phyloP scores from a whole-genome alignment of 192 early-diverging fungal genomes.

The Geranomyces michiganensis region DNA sequence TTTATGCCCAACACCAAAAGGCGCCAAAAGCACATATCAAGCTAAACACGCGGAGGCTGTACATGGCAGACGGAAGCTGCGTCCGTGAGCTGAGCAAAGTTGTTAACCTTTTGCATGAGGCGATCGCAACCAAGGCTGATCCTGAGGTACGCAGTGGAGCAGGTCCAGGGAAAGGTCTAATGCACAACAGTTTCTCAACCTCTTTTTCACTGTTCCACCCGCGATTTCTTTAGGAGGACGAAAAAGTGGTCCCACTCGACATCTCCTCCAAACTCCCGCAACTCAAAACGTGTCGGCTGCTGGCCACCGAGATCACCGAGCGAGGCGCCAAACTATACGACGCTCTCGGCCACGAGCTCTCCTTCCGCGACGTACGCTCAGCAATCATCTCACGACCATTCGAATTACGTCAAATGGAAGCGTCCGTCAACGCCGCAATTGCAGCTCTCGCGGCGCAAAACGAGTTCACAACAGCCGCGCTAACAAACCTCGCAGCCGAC shows the following conservation, averaged over 20 bases:
- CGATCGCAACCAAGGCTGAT: conserved; percentile 22
- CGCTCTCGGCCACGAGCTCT: conserved; percentile 47
- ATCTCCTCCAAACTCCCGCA: conserved; percentile 46
- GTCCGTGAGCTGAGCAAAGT: conserved; percentile 58
- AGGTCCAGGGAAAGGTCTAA: too few relatives aligned
- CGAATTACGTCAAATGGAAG: conserved; percentile 50
- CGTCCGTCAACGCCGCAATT: conserved; percentile 44
- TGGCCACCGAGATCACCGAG: conserved; percentile 52
- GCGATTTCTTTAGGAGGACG: conserved; percentile 7
- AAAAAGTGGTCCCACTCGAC: conserved; percentile 40
- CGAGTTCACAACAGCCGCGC: conserved; percentile 21
- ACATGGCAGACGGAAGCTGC: conserved; percentile 56
- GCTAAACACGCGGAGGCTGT: conserved; percentile 55
- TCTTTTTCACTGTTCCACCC: not conserved
- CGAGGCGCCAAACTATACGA: conserved; percentile 52
- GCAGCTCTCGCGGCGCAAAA: conserved; percentile 38
- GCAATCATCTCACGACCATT: conserved; percentile 53
- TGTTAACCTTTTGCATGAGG: conserved; percentile 46
- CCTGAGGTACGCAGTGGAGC: conserved; percentile 12
- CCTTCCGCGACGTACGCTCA: conserved; percentile 40
- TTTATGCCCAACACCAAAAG: conserved; percentile 12
- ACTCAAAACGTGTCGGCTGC: conserved; percentile 48
- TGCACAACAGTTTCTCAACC: not conserved
- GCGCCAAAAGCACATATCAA: conserved; percentile 56
- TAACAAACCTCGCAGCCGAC: conserved; percentile 50